Percentiles rank a stretch among this genome's conserved stretches.
Conservation (phyloP, 768 basidiomycete genomes). For the Coprinopsis sp. region DNA sequence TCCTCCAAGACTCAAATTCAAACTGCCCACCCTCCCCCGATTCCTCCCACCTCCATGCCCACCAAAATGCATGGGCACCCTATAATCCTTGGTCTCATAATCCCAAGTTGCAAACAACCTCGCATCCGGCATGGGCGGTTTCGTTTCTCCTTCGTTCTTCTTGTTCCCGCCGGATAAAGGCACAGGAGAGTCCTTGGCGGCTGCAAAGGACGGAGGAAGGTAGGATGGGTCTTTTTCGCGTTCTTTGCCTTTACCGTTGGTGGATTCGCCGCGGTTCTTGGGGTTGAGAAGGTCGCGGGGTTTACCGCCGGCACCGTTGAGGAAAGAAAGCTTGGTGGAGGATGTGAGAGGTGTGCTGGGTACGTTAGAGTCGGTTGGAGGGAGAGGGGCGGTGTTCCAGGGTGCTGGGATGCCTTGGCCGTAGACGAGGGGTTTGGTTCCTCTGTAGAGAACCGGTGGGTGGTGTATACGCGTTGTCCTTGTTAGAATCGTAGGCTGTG, state of each 20-base stretch:
- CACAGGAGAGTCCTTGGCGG: too few species aligned
- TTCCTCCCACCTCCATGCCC: too few species aligned
- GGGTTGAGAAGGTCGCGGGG: too few species aligned
- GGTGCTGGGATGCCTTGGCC: constrained; percentile 47
- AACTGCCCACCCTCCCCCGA: constrained; percentile 30
- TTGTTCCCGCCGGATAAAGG: too few species aligned
- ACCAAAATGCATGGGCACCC: constrained; percentile 29
- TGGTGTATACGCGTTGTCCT: constrained; percentile 63
- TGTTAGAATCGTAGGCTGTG: constrained; percentile 48
- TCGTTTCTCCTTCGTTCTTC: too few species aligned
- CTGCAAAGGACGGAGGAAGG: too few species aligned
- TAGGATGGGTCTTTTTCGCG: too few species aligned
- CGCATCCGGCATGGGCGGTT: constrained; percentile 46
- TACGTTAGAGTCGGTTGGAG: constrained; percentile 21
- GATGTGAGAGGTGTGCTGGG: constrained; percentile 24
- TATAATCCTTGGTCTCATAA: constrained; percentile 47
- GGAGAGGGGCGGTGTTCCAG: constrained; percentile 44
- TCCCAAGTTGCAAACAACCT: constrained; percentile 55
- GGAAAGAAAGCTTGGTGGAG: constrained; percentile 30
- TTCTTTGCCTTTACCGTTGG: constrained; percentile 23
- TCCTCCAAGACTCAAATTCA: too few species aligned
- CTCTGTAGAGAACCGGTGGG: constrained; percentile 59
- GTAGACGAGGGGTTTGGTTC: constrained; percentile 41
- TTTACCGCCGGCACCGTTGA: too few species aligned
- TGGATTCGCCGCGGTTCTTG: too few species aligned